phyloP scores from a whole-genome alignment of 371 early-diverging fungal genomes.

The Mucor sp. region DNA sequence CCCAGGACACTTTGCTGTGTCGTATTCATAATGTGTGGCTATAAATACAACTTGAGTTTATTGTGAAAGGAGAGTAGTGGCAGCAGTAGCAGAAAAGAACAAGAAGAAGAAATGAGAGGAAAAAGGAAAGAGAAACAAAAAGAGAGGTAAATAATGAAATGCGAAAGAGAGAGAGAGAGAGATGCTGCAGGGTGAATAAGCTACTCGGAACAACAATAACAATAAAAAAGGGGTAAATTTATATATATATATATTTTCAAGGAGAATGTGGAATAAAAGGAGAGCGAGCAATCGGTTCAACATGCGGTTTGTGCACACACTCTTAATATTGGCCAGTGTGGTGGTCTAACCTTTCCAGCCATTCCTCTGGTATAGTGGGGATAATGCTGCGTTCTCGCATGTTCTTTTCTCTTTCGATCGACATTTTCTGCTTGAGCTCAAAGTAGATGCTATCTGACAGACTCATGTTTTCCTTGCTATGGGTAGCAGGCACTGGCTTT shows the following conservation, averaged over 20 bases:
- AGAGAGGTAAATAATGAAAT: constrained; percentile 2
- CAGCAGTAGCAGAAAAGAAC: too few species aligned
- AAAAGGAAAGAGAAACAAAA: constrained; percentile 4
- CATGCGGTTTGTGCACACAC: neutral
- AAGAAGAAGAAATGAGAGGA: constrained; percentile 1
- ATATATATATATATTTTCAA: neutral
- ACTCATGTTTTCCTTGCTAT: neutral
- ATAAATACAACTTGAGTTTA: neutral
- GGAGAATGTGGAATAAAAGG: neutral
- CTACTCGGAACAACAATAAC: neutral
- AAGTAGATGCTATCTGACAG: constrained; percentile 37
- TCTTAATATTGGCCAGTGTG: constrained; percentile 5
- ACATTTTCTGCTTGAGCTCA: constrained; percentile 32
- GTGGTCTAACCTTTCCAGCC: constrained; percentile 47
- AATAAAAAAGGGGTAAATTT: neutral
- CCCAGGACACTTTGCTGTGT: constrained; percentile 21
- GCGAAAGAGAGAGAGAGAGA: neutral
- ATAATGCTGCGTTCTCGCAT: constrained; percentile 36
- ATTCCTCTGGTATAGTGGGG: constrained; percentile 54
- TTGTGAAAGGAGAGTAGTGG: too few species aligned
- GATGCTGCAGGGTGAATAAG: constrained; percentile 6
- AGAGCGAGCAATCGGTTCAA: neutral
- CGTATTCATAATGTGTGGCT: constrained; percentile 1
- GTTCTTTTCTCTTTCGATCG: constrained; percentile 26
- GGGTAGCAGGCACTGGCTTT: neutral